Conservation (phyloP, 129 eudicot species). For the Saposhnikovia divaricata region DNA sequence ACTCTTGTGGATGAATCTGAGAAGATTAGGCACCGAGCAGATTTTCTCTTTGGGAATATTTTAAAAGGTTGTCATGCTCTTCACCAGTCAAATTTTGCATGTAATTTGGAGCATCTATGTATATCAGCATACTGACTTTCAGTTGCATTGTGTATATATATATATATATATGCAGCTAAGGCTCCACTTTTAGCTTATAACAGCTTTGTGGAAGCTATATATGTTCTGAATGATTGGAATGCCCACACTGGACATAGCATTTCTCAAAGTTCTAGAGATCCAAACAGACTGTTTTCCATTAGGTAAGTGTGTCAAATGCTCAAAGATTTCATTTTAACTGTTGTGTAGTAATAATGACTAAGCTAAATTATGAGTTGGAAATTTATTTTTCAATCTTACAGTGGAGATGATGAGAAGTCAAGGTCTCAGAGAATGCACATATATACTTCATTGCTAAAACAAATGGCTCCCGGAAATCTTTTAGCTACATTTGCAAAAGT, state of each 20-base stretch:
- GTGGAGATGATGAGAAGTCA: slow-evolving; percentile 83
- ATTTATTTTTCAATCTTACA: slow-evolving; percentile 7
- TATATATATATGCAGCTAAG: slow-evolving; percentile 52
- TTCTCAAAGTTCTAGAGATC: slow-evolving; percentile 37
- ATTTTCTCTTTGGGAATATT: slow-evolving; percentile 83
- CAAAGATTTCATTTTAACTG: neutral
- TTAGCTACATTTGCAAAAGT: slow-evolving; percentile 93
- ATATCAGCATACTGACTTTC: slow-evolving; percentile 12
- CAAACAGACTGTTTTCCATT: slow-evolving; percentile 54
- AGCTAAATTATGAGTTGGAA: neutral
- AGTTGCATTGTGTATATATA: neutral
- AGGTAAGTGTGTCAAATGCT: slow-evolving; percentile 33
- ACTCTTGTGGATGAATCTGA: slow-evolving; percentile 96
- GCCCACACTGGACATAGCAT: slow-evolving; percentile 75
- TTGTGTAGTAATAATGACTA: neutral
- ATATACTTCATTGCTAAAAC: slow-evolving; percentile 72
- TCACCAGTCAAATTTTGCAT: slow-evolving; percentile 13
- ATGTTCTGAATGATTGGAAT: slow-evolving; percentile 85
- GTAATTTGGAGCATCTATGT: slow-evolving; percentile 8
- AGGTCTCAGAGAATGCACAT: slow-evolving; percentile 88
- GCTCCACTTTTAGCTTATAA: slow-evolving; percentile 97
- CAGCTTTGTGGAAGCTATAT: slow-evolving; percentile 93
- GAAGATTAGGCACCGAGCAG: slow-evolving; percentile 74
- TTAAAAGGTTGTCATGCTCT: slow-evolving; percentile 55
- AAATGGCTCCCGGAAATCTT: slow-evolving; percentile 99